Percentiles rank a stretch among this genome's conserved stretches.
These are phyloP conservation scores for Citrullus colocynthis DNA, from an alignment of 306 rosid species.

Conservation along the genomic window DNA sequence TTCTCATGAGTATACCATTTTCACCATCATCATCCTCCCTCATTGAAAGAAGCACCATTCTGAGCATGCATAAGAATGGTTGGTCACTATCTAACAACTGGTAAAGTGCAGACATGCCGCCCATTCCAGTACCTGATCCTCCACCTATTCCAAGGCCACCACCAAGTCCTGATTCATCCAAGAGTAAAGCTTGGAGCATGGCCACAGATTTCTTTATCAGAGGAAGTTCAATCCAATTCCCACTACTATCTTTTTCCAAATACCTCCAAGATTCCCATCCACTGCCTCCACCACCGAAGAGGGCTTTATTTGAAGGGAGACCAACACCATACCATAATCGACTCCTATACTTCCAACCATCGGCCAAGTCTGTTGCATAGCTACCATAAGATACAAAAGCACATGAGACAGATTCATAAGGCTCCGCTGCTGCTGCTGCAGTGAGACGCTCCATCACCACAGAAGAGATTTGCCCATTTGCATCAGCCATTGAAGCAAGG, in stretches of 20 bases:
- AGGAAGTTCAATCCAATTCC: slow-evolving; percentile 85
- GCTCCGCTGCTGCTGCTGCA: slow-evolving; percentile 98
- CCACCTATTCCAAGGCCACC: slow-evolving; percentile 99
- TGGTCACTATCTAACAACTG: slow-evolving; percentile 97
- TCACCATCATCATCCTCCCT: slow-evolving; percentile 86
- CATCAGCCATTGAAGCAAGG: slow-evolving; percentile 88
- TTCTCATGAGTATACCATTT: slow-evolving; percentile 39
- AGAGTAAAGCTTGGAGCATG: slow-evolving; percentile 88
- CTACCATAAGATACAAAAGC: slow-evolving; percentile 96
- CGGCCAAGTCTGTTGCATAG: slow-evolving; percentile 66
- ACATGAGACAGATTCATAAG: slow-evolving; percentile 72
- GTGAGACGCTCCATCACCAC: slow-evolving; percentile 72
- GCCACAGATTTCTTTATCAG: slow-evolving; percentile 79
- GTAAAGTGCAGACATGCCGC: slow-evolving; percentile 88
- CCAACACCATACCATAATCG: slow-evolving; percentile 97
- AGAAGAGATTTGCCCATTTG: slow-evolving; percentile 70
- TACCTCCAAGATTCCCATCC: slow-evolving; percentile 83
- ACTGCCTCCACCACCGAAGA: slow-evolving; percentile 86
- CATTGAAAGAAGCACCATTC: slow-evolving; percentile 94
- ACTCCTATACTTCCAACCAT: slow-evolving; percentile 93
- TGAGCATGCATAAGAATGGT: slow-evolving; percentile 95
- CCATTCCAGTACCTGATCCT: slow-evolving; percentile 99
- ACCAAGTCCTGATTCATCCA: slow-evolving; percentile 90
- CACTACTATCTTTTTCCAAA: slow-evolving; percentile 75
- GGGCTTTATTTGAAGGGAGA: slow-evolving; percentile 42